Conservation (phyloP, 306 rosid species). For the Benincasa hispida region DNA sequence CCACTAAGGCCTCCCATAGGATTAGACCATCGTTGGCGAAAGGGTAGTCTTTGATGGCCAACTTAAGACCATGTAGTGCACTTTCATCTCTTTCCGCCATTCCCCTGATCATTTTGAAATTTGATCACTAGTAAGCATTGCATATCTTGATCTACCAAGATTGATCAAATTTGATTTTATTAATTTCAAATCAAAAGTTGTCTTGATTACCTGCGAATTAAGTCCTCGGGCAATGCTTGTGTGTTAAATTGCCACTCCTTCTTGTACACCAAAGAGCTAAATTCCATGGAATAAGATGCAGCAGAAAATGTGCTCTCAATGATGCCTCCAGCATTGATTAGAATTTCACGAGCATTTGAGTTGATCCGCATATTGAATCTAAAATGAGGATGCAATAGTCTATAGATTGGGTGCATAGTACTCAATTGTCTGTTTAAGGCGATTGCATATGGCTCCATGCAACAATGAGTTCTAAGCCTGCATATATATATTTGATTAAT, state of each 20-base stretch:
- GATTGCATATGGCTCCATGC: slow-evolving; percentile 61
- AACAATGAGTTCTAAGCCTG: slow-evolving; percentile 77
- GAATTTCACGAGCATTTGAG: slow-evolving; percentile 48
- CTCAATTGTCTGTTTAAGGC: slow-evolving; percentile 73
- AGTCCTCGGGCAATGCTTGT: slow-evolving; percentile 54
- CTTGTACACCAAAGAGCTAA: slow-evolving; percentile 48
- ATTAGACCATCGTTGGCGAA: slow-evolving; percentile 58
- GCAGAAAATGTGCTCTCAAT: slow-evolving; percentile 47
- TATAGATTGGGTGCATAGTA: slow-evolving; percentile 70
- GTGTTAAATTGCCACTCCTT: slow-evolving; percentile 48
- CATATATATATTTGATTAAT: background rate
- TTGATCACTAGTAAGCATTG: background rate
- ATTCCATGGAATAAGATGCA: slow-evolving; percentile 19
- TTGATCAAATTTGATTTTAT: too few relatives aligned
- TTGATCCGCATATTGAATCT: slow-evolving; percentile 77
- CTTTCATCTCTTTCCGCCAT: slow-evolving; percentile 36
- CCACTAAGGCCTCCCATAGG: slow-evolving; percentile 41
- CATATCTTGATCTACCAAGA: too few relatives aligned
- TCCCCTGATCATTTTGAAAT: slow-evolving; percentile 26
- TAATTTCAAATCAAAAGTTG: too few relatives aligned
- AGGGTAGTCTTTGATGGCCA: slow-evolving; percentile 59
- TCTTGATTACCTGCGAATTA: slow-evolving; percentile 31
- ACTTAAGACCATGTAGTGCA: slow-evolving; percentile 40
- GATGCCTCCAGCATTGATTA: slow-evolving; percentile 44
- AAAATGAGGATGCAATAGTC: slow-evolving; percentile 67